Conservation (phyloP, 2,329 filamentous ascomycete genomes). For the Cadophora malorum region DNA sequence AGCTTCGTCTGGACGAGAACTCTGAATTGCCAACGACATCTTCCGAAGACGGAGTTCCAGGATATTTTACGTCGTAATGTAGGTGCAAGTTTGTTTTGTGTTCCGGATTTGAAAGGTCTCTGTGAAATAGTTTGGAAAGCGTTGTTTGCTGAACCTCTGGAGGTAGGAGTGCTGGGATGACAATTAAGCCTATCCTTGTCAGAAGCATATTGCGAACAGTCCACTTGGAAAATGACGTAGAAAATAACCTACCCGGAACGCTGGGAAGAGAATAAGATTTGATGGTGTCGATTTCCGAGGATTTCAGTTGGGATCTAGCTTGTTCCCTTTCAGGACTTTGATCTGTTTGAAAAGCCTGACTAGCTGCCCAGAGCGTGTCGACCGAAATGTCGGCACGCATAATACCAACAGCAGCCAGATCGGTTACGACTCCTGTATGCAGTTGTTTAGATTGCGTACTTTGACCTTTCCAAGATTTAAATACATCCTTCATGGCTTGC, state of each 20-base stretch:
- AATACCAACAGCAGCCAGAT: not conserved
- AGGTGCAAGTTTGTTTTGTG: slow-evolving; percentile 93
- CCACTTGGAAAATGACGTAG: not conserved
- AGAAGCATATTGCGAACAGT: slow-evolving; percentile 23
- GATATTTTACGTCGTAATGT: slow-evolving; percentile 76
- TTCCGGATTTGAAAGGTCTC: slow-evolving; percentile 72
- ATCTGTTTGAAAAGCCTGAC: slow-evolving; percentile 11
- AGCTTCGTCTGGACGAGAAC: slow-evolving; percentile 39
- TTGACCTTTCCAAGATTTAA: slow-evolving; percentile 60
- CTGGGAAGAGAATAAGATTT: not conserved
- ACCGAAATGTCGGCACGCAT: not conserved
- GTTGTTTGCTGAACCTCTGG: slow-evolving; percentile 70
- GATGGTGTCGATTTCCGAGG: slow-evolving; percentile 46
- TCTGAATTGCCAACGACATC: not conserved
- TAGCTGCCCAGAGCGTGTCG: not conserved
- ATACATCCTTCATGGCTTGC: slow-evolving; percentile 69
- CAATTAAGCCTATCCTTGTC: slow-evolving; percentile 69
- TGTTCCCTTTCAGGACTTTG: not conserved
- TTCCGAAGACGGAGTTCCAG: slow-evolving; percentile 34
- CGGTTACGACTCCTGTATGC: not conserved
- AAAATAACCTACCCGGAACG: slow-evolving; percentile 60
- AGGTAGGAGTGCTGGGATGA: slow-evolving; percentile 79
- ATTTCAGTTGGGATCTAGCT: not conserved
- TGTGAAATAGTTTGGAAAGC: slow-evolving; percentile 76
- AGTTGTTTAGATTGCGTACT: not conserved